Percentiles rank a stretch among this genome's conserved stretches.
These are phyloP conservation scores for Arxiozyma bovina DNA, from an alignment of 1,139 yeast species.

Conservation along the genomic window DNA sequence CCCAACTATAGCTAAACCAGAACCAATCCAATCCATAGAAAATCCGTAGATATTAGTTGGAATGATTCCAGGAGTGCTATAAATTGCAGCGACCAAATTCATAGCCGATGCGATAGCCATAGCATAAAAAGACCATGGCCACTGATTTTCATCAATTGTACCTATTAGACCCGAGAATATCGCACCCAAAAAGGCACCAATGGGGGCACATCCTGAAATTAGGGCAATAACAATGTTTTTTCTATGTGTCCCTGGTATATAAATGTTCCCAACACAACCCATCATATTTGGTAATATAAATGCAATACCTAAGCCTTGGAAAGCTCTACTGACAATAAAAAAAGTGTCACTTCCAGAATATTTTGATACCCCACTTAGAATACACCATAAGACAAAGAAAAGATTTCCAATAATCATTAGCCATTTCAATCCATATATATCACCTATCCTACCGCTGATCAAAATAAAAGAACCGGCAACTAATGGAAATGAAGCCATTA, in stretches of 20 bases:
- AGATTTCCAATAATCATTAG: conserved; percentile 39
- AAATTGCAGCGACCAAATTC: conserved; percentile 29
- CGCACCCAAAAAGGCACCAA: conserved; percentile 45
- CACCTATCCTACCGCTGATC: conserved; percentile 46
- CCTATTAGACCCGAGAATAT: conserved; percentile 42
- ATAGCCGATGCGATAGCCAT: conserved; percentile 35
- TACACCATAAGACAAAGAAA: conserved; percentile 39
- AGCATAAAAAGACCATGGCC: conserved; percentile 50
- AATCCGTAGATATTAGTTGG: conserved; percentile 20
- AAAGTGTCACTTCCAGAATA: conserved; percentile 39
- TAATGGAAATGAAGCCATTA: conserved; percentile 49
- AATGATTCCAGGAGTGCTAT: conserved; percentile 33
- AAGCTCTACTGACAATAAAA: conserved; percentile 44
- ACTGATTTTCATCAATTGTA: conserved; percentile 32
- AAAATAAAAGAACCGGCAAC: conserved; percentile 49
- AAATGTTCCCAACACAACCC: conserved; percentile 44
- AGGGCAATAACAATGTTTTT: conserved; percentile 45
- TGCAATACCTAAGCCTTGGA: conserved; percentile 50
- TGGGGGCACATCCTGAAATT: conserved; percentile 48
- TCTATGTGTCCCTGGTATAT: conserved; percentile 37
- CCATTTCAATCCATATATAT: conserved; percentile 42
- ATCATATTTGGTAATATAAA: conserved; percentile 45
- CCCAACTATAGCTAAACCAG: conserved; percentile 41
- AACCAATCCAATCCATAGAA: conserved; percentile 40
- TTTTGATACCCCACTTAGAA: conserved; percentile 42